These are phyloP conservation scores for Coelastrella sp. DNA, from an alignment of 139 green algal genomes.

Conservation along the genomic window DNA sequence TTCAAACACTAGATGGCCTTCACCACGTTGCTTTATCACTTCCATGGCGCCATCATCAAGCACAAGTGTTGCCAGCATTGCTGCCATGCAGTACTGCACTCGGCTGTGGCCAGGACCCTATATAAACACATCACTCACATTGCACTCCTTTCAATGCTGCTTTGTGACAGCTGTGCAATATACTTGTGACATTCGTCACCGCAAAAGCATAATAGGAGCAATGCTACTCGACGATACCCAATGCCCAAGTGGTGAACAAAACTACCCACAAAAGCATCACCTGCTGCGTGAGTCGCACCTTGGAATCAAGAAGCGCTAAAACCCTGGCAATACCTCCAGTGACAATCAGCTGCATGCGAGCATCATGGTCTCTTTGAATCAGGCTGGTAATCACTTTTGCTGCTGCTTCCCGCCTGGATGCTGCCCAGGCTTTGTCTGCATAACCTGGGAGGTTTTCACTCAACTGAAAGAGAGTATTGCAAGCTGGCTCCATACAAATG, in stretches of 20 bases:
- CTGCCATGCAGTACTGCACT: conserved; percentile 78
- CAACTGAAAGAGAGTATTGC: conserved; percentile 68
- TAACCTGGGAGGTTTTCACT: conserved; percentile 64
- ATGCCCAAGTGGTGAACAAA: too few species aligned
- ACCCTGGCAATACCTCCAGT: conserved; percentile 32
- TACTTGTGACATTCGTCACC: too few species aligned
- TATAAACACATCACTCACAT: not conserved
- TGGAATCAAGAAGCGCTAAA: conserved; percentile 58
- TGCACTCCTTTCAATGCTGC: not conserved
- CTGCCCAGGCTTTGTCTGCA: conserved; percentile 42
- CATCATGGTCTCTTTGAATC: conserved; percentile 57
- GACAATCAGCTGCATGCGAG: conserved; percentile 46
- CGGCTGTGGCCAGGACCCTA: conserved; percentile 14
- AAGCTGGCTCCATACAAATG: conserved; percentile 65
- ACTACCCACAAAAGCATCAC: too few species aligned
- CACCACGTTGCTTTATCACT: conserved; percentile 53
- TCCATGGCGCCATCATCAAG: conserved; percentile 81
- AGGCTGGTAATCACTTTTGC: conserved; percentile 65
- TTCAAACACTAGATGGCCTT: conserved; percentile 46
- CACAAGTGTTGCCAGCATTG: conserved; percentile 79
- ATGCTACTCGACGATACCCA: too few species aligned
- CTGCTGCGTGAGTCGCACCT: conserved; percentile 18
- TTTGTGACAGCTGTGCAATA: not conserved
- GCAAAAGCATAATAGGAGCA: too few species aligned
- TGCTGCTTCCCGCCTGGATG: conserved; percentile 56